Evolutionary conservation across 2,329 filamentous ascomycete genomes (phyloP).

Genomic region (Fusarium staphyleae): DNA sequence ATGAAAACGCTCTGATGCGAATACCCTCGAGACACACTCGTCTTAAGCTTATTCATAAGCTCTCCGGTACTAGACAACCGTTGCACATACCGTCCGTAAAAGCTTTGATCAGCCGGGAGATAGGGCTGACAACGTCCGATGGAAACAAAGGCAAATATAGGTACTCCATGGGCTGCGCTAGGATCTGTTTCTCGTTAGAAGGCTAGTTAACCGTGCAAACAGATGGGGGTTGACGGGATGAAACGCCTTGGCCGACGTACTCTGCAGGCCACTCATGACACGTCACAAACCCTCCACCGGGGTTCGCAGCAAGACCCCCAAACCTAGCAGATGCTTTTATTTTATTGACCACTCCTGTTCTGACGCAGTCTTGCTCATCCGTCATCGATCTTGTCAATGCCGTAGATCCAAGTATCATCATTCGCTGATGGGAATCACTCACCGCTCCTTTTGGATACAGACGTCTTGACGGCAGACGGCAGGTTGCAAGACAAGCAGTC

Average conservation of each 20-base stretch:
- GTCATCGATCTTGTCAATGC: not conserved
- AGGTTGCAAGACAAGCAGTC: constrained; percentile 8
- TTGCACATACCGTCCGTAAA: not conserved
- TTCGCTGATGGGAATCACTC: constrained; percentile 13
- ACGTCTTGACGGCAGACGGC: constrained; percentile 12
- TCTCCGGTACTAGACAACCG: not conserved
- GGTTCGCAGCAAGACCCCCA: constrained; percentile 34
- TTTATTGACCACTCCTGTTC: not conserved
- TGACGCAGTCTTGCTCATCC: not conserved
- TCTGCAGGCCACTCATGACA: constrained; percentile 38
- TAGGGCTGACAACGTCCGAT: constrained; percentile 23
- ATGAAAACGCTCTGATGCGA: constrained; percentile 7
- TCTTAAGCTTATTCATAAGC: constrained; percentile 8
- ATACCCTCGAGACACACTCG: too few species aligned
- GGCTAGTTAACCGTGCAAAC: constrained; percentile 31
- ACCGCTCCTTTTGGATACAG: constrained; percentile 32
- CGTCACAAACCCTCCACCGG: constrained; percentile 38
- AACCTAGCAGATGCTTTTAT: constrained; percentile 14
- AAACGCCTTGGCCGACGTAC: constrained; percentile 38
- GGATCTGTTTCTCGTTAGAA: constrained; percentile 33
- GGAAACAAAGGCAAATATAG: constrained; percentile 13
- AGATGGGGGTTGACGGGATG: constrained; percentile 37
- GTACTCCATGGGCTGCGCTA: constrained; percentile 16
- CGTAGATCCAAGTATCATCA: not conserved
- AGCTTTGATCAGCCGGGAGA: constrained; percentile 15